Conservation (phyloP, 2,329 filamentous ascomycete species). For the Remersonia thermophila region DNA sequence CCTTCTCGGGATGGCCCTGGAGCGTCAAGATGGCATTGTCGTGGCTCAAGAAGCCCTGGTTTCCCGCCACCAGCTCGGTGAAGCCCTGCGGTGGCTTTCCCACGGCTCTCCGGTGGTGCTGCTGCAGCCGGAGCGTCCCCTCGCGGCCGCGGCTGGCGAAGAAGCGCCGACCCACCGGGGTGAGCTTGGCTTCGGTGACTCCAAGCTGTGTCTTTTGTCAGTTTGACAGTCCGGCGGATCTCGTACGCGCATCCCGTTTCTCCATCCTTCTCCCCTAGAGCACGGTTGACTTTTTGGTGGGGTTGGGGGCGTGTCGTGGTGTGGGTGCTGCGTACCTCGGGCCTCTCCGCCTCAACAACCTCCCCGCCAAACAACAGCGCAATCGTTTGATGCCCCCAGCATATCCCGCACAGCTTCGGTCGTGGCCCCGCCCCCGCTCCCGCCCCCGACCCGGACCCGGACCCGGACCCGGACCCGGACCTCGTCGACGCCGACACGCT, state of each 20-base stretch:
- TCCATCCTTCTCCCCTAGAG: not conserved
- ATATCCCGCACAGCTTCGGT: conserved; percentile 26
- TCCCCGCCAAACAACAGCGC: conserved; percentile 25
- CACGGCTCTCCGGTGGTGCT: conserved; percentile 31
- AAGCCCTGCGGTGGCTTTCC: conserved; percentile 23
- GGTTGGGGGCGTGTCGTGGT: too few relatives aligned
- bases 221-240: too few relatives aligned
- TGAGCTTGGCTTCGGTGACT: conserved; percentile 26
- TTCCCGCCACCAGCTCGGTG: conserved; percentile 23
- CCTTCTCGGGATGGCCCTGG: conserved; percentile 34
- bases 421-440: conserved; percentile 10
- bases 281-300: too few relatives aligned
- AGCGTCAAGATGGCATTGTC: conserved; percentile 30
- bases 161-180: conserved; percentile 25
- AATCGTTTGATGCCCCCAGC: conserved; percentile 35
- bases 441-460: too few relatives aligned
- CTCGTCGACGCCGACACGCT: conserved; percentile 21
- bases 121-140: conserved; percentile 22
- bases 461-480: conserved; percentile 16
- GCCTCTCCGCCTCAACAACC: conserved; percentile 25
- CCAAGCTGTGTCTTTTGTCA: conserved; percentile 24
- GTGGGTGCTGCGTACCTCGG: conserved; percentile 21
- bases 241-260: not conserved
- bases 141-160: conserved; percentile 19
- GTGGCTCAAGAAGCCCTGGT: conserved; percentile 28